These are phyloP conservation scores for Iberis pinnata DNA, from an alignment of 345 rosid species.

Conservation along the genomic window DNA sequence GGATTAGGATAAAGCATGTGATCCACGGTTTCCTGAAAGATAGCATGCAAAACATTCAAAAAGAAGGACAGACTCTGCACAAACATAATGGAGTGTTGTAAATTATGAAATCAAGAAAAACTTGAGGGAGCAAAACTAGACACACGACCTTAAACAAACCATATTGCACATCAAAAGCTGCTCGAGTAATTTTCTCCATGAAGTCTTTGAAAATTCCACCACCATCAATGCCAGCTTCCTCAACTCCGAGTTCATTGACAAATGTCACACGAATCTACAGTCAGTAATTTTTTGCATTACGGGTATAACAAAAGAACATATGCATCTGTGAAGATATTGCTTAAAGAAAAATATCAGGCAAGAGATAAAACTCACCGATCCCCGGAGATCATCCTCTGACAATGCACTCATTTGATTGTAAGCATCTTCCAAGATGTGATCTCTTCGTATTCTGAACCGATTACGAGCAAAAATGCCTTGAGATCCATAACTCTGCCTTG, in stretches of 20 bases:
- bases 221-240: conserved; percentile 99
- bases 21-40: conserved; percentile 82
- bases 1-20: conserved; percentile 98
- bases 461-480: conserved; percentile 72
- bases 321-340: conserved; percentile 12
- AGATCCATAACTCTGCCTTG: conserved; percentile 65
- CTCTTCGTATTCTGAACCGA: conserved; percentile 87
- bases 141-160: conserved; percentile 88
- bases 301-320: conserved; percentile 21
- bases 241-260: conserved; percentile 96
- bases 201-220: conserved; percentile 99
- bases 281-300: conserved; percentile 17
- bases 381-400: conserved; percentile 93
- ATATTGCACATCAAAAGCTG: conserved; percentile 96
- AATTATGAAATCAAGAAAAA: conserved; percentile 4
- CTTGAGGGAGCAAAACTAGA: conserved; percentile 1
- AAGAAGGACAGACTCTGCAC: neutral
- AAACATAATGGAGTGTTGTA: conserved; percentile 13
- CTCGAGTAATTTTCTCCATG: conserved; percentile 94
- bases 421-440: conserved; percentile 96
- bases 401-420: conserved; percentile 90
- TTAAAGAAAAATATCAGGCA: conserved; percentile 6
- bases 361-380: conserved; percentile 47
- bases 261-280: conserved; percentile 89
- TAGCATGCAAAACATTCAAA: conserved; percentile 20